Conservation (phyloP, 768 basidiomycete species). For the Rubroboletus pulcherrimus region DNA sequence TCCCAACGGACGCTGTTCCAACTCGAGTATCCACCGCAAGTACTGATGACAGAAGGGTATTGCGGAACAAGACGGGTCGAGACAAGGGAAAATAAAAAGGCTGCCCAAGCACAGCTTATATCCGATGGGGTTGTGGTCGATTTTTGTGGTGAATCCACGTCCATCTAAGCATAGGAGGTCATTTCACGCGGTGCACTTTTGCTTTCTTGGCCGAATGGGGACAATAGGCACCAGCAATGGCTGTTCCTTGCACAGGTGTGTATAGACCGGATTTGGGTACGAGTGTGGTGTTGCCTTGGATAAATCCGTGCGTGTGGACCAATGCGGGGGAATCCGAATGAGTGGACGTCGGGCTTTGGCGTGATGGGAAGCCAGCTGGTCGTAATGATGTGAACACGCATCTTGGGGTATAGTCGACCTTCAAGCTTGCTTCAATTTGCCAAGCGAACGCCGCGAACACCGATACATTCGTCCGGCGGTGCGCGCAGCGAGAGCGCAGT, state of each 20-base stretch:
- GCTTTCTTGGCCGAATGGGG: constrained; percentile 13
- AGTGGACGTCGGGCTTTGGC: not conserved
- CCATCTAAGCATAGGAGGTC: constrained; percentile 2
- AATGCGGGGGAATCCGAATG: not conserved
- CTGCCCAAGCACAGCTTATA: constrained; percentile 7
- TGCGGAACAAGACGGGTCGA: not conserved
- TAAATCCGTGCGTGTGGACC: not conserved
- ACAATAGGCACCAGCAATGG: not conserved
- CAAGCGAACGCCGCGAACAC: not conserved
- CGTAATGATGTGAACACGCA: not conserved
- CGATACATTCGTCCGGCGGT: not conserved
- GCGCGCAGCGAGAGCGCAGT: not conserved
- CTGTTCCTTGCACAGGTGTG: not conserved
- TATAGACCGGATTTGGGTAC: constrained; percentile 2
- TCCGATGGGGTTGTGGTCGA: not conserved
- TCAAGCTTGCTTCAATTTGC: not conserved
- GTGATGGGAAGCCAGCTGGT: not conserved
- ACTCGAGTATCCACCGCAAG: not conserved
- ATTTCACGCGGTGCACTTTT: constrained; percentile 5
- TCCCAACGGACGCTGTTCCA: not conserved
- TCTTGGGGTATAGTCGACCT: not conserved
- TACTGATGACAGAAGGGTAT: not conserved
- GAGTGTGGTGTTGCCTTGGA: not conserved
- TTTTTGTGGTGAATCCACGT: constrained; percentile 8
- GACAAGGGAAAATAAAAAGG: not conserved